Evolutionary conservation across 352 stramenopile genomes (phyloP), one percentile per base, ranked within the genome.

Genomic region (Elongisporangium senticosum): DNA sequence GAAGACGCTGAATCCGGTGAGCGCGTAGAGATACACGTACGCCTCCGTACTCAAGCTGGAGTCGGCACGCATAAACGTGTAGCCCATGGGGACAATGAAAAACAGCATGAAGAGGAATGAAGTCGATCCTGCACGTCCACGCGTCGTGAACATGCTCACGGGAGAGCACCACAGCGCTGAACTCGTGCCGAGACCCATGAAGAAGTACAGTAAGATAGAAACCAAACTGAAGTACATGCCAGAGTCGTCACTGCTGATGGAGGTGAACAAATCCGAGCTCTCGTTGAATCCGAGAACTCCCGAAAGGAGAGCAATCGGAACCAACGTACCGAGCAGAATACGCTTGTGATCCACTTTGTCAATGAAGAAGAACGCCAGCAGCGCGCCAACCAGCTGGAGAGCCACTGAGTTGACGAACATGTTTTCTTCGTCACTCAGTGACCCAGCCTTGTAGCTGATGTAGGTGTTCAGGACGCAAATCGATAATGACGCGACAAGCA

Each of bases 341-440:
- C 71, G 83, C 63, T 84, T 83, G 73, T 90, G 80, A 59, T 89
- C 79, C 21, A 88, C 56, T 58, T 84, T 83, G 67, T 92, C 82
- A 33, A 92, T 89, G 67, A 89, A 83, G 66, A 92, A 92, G 62
- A 92, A 86, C 55, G 77, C 75, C 15, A 92, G 64, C 3, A 81
- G 55, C 4, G 79, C 71, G 51, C 82, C 82, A 2, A 66, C 61
- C n/a, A 84, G 54, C 59, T 92, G 74, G 28, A 92, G 59, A 19
- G 71, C 59, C 56, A 87, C 71, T 11, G 59, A 72, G 63, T 83
- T 86, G 39, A 87, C 74, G 37, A 84, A 87, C 43, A 85, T 69
- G 19, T 74, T 53, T 23, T 74, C 63, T 54, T 78, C 63, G 22
- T 86, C 66, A 6, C 69, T 75, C 54, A 80, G 62, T 33, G 58